Evolutionary conservation across 2,329 filamentous ascomycete species (phyloP), one percentile per base, ranked within the genome.

Genomic region (Thermothelomyces thermophilus): DNA sequence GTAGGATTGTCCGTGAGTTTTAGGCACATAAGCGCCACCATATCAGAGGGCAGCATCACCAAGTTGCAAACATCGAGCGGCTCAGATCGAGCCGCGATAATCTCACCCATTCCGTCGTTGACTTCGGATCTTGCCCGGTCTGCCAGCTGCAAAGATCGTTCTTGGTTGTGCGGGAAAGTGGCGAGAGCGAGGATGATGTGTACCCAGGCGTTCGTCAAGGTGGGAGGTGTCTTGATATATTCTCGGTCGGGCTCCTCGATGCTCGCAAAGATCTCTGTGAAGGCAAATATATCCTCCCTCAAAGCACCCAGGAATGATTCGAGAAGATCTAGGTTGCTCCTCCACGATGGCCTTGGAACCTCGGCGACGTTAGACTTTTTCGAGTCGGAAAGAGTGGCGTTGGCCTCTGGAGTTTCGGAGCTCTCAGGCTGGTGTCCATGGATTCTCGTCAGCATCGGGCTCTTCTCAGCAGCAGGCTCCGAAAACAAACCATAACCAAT

Each of bases 41-140:
- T 51, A 17, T 75, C 73, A 34, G 69, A 62, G 1, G 73, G 73
- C 28, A 70, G 54, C 20, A 75, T 56, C 17, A 67, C 64, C 7
- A 67, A 65, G 36, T 63, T 65, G 5, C 67, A 63, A 5, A 70
- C 46, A 1, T 73, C 57, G 9, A 61, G 60, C 5, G 57, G 56
- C 5, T 60, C 58, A 5, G 66, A 62, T 0, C 50, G 26, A 1
- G 47, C 34, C 20, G 39, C 17, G 11, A 53, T 46, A 20, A 53
- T 50, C 9, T 43, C 26, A 5, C 39, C n/a, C 7, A 46, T 39
- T 1, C 46, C 51, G 13, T 5, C 10, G 28, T 22, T 13, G 17
- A 47, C 39, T 3, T 35, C 35, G 11, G n/a, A 42, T 3, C n/a
- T 33, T 24, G 40, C 48, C 30, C 16, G 31, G 10, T 34, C 11